A percentile compares a stretch with the other conserved stretches of the same genome.
Evolutionary conservation across 169 alveolate species (phyloP).

Genomic region (Plasmodium blacklocki): DNA sequence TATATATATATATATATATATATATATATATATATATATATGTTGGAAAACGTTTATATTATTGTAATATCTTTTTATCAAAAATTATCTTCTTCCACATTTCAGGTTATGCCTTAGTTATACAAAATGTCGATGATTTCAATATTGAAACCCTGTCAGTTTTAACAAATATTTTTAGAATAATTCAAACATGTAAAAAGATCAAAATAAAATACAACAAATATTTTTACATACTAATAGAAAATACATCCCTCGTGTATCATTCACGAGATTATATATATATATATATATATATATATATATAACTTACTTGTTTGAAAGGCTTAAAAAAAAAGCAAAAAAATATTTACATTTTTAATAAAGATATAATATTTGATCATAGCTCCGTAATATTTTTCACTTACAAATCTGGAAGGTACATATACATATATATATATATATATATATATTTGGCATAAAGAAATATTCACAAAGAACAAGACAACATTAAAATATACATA

Average conservation of each 20-base stretch:
- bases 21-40: neutral
- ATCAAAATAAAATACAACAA: no score
- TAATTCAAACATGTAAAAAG: slow-evolving; percentile 65
- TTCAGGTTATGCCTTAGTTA: slow-evolving; percentile 67
- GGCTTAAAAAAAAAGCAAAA: slow-evolving; percentile 64
- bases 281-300: neutral
- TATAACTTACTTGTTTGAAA: neutral
- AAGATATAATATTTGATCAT: slow-evolving; percentile 47
- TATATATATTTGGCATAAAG: neutral
- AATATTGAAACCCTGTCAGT: slow-evolving; percentile 54
- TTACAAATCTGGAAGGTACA: slow-evolving; percentile 37
- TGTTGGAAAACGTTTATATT: neutral
- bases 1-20: neutral
- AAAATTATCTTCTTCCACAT: neutral
- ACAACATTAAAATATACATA: neutral
- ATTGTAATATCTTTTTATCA: neutral
- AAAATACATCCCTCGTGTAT: no score
- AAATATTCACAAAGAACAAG: neutral
- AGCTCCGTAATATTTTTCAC: slow-evolving; percentile 65
- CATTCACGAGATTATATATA: neutral
- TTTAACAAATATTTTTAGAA: slow-evolving; percentile 60
- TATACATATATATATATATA: neutral
- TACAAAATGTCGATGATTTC: slow-evolving; percentile 54
- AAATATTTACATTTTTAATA: slow-evolving; percentile 60
- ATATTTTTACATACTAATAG: no score